These are phyloP conservation scores for Kewa caespitosa DNA, from an alignment of 179 eudicot species.

Conservation along the genomic window DNA sequence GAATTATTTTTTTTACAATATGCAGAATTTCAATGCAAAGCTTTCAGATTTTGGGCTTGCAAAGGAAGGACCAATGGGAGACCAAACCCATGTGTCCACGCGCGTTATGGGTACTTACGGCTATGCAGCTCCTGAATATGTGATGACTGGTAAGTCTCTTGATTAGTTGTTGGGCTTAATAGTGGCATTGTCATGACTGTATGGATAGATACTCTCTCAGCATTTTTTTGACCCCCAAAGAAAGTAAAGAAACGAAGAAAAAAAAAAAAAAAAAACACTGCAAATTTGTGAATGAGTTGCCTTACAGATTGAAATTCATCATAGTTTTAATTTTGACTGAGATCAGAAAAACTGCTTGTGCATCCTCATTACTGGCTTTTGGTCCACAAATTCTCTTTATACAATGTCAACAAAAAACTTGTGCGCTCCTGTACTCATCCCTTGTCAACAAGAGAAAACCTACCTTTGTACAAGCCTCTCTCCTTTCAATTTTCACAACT, in stretches of 20 bases:
- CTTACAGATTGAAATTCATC: background rate
- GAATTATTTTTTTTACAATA: background rate
- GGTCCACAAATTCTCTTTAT: too few relatives aligned
- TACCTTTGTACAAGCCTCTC: too few relatives aligned
- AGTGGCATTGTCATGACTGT: background rate
- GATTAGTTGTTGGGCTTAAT: background rate
- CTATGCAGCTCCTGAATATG: constrained; percentile 96
- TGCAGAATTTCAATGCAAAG: constrained; percentile 91
- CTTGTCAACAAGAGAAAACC: too few relatives aligned
- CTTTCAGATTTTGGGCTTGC: constrained; percentile 98
- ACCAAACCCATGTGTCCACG: constrained; percentile 95
- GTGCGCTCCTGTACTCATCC: too few relatives aligned
- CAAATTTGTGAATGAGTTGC: background rate
- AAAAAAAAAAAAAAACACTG: too few relatives aligned
- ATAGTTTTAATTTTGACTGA: background rate
- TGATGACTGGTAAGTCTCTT: constrained; percentile 78
- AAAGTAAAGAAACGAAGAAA: too few relatives aligned
- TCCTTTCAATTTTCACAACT: too few relatives aligned
- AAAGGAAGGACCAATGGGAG: constrained; percentile 92
- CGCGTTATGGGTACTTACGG: constrained; percentile 98
- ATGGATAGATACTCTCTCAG: background rate
- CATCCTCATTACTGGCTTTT: background rate
- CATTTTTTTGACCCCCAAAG: too few relatives aligned
- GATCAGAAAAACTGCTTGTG: background rate
- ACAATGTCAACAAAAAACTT: too few relatives aligned